phyloP scores from a whole-genome alignment of 78 protist genomes.

The Dictyostelium citrinum region DNA sequence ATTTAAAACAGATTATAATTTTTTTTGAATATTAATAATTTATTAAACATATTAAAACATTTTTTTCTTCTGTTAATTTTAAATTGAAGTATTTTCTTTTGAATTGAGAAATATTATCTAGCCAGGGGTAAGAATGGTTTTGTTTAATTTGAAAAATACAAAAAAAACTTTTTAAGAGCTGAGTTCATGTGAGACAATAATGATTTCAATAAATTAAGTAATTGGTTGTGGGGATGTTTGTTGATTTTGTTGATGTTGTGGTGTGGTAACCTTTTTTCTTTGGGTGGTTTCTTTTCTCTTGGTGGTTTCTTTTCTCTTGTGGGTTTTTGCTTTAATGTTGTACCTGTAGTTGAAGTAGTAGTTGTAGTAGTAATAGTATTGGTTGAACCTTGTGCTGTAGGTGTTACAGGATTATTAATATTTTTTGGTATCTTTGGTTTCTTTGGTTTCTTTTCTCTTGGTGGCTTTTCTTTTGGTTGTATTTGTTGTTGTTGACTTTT shows the following conservation, averaged over 20 bases:
- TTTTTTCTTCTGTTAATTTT: neutral
- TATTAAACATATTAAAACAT: neutral
- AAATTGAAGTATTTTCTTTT: neutral
- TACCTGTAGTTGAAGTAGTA: neutral
- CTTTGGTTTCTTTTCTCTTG: conserved; percentile 16
- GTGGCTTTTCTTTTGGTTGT: neutral
- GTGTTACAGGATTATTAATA: neutral
- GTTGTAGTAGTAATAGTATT: neutral
- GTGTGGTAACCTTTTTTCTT: neutral
- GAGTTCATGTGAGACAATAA: neutral
- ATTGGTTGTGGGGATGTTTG: neutral
- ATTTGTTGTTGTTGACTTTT: too few species aligned
- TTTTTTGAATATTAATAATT: neutral
- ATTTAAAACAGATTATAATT: too few species aligned
- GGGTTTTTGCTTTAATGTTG: neutral
- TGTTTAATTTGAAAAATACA: neutral
- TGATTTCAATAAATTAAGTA: neutral
- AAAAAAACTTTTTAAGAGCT: neutral
- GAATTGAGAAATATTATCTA: neutral
- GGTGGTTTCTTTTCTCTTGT: neutral
- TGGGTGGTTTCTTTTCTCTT: neutral
- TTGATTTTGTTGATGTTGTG: neutral
- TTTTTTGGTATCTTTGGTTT: neutral
- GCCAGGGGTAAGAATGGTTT: neutral
- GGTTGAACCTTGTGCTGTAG: neutral